Conservation (phyloP, 106 monocot species). For the Apostasia ramifera region DNA sequence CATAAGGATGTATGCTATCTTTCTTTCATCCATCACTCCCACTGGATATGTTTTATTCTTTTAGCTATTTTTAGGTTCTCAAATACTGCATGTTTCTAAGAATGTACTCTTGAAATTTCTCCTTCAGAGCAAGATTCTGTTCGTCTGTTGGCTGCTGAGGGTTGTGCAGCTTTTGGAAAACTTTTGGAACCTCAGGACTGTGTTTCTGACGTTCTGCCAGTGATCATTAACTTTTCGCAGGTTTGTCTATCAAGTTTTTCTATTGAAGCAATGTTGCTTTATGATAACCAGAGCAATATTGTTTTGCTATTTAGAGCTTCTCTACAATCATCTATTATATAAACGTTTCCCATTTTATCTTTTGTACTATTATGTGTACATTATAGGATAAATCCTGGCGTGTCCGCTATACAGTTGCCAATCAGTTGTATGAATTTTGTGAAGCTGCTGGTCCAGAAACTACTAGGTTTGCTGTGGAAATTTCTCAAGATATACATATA, state of each 20-base stretch:
- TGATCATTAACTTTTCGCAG: conserved; percentile 90
- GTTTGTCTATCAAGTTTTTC: conserved; percentile 17
- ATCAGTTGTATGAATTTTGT: conserved; percentile 95
- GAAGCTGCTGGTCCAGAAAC: conserved; percentile 52
- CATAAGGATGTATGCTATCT: too few relatives aligned
- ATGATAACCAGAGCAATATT: background rate
- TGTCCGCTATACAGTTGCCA: conserved; percentile 96
- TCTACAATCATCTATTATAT: background rate
- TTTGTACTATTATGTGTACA: background rate
- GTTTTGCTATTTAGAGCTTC: background rate
- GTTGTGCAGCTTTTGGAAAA: conserved; percentile 91
- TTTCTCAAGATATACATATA: background rate
- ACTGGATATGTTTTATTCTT: too few relatives aligned
- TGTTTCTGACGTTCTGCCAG: conserved; percentile 76
- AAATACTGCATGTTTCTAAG: background rate
- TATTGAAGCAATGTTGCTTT: background rate
- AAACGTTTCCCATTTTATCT: background rate
- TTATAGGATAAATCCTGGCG: conserved; percentile 95
- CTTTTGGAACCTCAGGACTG: conserved; percentile 89
- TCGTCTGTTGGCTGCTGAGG: conserved; percentile 82
- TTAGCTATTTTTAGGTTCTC: background rate
- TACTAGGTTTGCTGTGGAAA: conserved; percentile 3
- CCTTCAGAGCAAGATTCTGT: conserved; percentile 93
- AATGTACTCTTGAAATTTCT: background rate
- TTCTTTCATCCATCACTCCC: too few relatives aligned